These are phyloP conservation scores for Hagleromyces aurorensis DNA, from an alignment of 805 yeast species.

Conservation along the genomic window DNA sequence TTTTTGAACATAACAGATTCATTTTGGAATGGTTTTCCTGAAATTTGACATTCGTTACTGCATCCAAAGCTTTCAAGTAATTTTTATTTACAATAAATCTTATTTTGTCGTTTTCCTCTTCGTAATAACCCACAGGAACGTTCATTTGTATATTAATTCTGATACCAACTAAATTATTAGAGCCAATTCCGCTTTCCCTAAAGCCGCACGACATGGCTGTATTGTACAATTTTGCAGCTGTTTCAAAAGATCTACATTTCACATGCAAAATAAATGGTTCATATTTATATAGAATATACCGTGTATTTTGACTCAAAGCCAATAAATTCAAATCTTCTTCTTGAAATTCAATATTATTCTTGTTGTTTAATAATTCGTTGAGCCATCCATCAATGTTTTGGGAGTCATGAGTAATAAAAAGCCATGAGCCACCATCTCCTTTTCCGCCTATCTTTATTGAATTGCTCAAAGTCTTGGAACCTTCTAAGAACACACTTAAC, in stretches of 20 bases:
- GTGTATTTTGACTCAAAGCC: conserved; percentile 21
- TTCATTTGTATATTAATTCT: conserved; percentile 63
- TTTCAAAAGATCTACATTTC: conserved; percentile 53
- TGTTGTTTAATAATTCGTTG: conserved; percentile 16
- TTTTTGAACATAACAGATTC: conserved; percentile 37
- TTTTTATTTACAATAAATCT: conserved; percentile 41
- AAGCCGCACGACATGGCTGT: conserved; percentile 80
- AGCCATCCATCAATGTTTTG: conserved; percentile 43
- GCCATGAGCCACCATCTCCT: conserved; percentile 80
- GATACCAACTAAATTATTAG: conserved; percentile 69
- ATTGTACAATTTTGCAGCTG: conserved; percentile 56
- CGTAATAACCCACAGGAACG: conserved; percentile 60
- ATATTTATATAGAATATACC: conserved; percentile 66
- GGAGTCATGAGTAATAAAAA: conserved; percentile 67
- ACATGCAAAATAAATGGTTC: conserved; percentile 85
- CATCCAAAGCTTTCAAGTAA: conserved; percentile 46
- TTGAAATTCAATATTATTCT: conserved; percentile 17
- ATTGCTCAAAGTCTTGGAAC: conserved; percentile 38
- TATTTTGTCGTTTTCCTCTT: conserved; percentile 26
- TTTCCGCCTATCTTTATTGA: conserved; percentile 60
- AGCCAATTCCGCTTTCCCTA: conserved; percentile 80
- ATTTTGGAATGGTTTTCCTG: conserved; percentile 55
- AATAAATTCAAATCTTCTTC: conserved; percentile 1
- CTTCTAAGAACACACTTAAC: conserved; percentile 75
- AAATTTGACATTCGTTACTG: conserved; percentile 54